Evolutionary conservation across 768 basidiomycete species (phyloP).

Genomic region (Serendipita indica): DNA sequence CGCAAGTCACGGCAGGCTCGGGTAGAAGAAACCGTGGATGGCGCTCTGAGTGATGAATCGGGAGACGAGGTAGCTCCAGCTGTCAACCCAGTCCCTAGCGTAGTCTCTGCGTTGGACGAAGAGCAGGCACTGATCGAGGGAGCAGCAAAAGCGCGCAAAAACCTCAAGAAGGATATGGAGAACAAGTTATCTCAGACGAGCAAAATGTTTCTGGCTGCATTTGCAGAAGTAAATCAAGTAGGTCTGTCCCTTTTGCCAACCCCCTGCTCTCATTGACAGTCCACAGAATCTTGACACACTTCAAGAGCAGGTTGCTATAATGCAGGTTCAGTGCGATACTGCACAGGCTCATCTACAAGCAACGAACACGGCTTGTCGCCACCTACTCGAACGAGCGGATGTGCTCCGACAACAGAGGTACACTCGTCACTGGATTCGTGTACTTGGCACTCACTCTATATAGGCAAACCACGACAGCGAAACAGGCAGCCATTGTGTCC

Average conservation of each 20-base stretch:
- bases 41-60: constrained; percentile 24
- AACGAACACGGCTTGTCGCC: constrained; percentile 63
- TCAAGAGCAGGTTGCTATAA: constrained; percentile 59
- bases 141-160: constrained; percentile 60
- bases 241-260: constrained; percentile 22
- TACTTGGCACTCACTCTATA: constrained; percentile 6
- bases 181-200: constrained; percentile 68
- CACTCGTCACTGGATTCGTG: constrained; percentile 13
- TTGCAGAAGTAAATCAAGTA: constrained; percentile 83
- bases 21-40: constrained; percentile 9
- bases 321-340: constrained; percentile 71
- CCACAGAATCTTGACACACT: constrained; percentile 69
- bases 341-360: constrained; percentile 62
- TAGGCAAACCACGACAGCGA: constrained; percentile 56
- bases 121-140: constrained; percentile 36
- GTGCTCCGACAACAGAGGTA: constrained; percentile 61
- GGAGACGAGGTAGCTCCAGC: constrained; percentile 22
- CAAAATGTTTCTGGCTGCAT: constrained; percentile 63
- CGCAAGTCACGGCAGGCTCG: constrained; percentile 24
- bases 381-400: constrained; percentile 69
- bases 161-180: constrained; percentile 75
- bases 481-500: constrained; percentile 54
- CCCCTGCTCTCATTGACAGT: background rate
- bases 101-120: constrained; percentile 13
- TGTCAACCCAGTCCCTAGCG: constrained; percentile 13